Percentiles rank a stretch among this genome's conserved stretches.
phyloP scores from a whole-genome alignment of 257 asterid genomes.

The Rubia yunnanensis region DNA sequence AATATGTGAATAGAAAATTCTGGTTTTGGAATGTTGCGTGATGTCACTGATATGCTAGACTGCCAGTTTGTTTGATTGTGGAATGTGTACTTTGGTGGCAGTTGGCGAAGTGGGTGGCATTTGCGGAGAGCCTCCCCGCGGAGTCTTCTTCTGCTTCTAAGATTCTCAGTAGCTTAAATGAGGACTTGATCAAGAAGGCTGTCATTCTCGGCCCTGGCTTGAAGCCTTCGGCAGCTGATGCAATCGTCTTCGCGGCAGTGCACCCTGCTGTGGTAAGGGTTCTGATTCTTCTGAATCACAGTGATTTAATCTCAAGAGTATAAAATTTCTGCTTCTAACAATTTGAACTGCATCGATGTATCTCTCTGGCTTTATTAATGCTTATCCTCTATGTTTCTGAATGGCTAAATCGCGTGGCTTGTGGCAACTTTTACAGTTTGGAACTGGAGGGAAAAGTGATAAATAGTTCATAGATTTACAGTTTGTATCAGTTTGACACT shows the following conservation, averaged over 20 bases:
- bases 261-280: slow-evolving; percentile 55
- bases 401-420: background rate
- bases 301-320: background rate
- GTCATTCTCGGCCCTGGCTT: slow-evolving; percentile 57
- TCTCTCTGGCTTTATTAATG: too few relatives aligned
- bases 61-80: slow-evolving; percentile 1
- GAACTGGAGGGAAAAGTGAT: background rate
- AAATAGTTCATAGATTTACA: background rate
- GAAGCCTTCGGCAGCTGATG: slow-evolving; percentile 58
- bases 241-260: slow-evolving; percentile 49
- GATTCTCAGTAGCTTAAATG: slow-evolving; percentile 53
- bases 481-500: slow-evolving; percentile 7
- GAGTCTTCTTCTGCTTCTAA: slow-evolving; percentile 25
- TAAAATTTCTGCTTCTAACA: background rate
- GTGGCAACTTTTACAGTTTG: too few relatives aligned
- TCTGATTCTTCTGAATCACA: slow-evolving; percentile 4
- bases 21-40: background rate
- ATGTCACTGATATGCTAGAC: background rate
- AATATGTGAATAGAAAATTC: background rate
- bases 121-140: slow-evolving; percentile 36
- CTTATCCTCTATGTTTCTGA: too few relatives aligned
- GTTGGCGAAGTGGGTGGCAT: slow-evolving; percentile 51
- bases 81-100: slow-evolving; percentile 26
- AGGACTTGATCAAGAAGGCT: slow-evolving; percentile 53
- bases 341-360: background rate